Base-by-base conservation (phyloP, 2,329 filamentous ascomycete species). In the Lecanicillium sp. region DNA sequence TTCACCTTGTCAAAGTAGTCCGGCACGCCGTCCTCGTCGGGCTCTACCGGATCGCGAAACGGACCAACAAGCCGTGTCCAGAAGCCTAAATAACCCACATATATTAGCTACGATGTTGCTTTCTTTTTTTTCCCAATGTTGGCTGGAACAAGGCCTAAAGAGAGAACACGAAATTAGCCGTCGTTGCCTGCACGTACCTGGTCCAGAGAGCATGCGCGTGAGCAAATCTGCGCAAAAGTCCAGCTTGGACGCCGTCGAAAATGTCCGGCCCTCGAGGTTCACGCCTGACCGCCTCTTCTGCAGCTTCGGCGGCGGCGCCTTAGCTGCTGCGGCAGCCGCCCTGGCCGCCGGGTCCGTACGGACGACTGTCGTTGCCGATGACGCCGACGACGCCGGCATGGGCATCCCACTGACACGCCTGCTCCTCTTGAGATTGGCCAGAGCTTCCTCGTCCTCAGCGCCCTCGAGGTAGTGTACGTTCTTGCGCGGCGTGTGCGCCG, bases 41-140 rank as follows among this genome's bases (percentile, higher is more conserved):
- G 79, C 49, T 79, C 72, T 6, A 83, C 79, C 0, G 79, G 74
- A 20, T 82, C 73, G 37, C 73, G 74, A 62, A 84, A 83, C 0
- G 78, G 77, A 0, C 78, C 78, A 3, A 83, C 79, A 0, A 83
- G 69, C n/a, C 79, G 75, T 0, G 80, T 83, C 80, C 80, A 84
- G 60, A 80, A 83, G 6, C 80, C 79, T 81, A 44, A 15, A 30
- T 11, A 23, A 9, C 10, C 26, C 26, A 35, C 32, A 21, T 4
- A 6, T n/a, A 44, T 54, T 39, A 53, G 43, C 32, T 17, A 43
- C 20, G 20, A 11, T 7, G 10, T 51, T 51, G 32, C 37, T 38
- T 17, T 17, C 26, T 5, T 33, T 19, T n/a, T 23, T 12, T 41
- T 14, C 8, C 19, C 9, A 5, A 15, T 19, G 17, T n/a, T 21